phyloP scores from a whole-genome alignment of 2,329 filamentous ascomycete species.

The Herpotrichia juniperi region DNA sequence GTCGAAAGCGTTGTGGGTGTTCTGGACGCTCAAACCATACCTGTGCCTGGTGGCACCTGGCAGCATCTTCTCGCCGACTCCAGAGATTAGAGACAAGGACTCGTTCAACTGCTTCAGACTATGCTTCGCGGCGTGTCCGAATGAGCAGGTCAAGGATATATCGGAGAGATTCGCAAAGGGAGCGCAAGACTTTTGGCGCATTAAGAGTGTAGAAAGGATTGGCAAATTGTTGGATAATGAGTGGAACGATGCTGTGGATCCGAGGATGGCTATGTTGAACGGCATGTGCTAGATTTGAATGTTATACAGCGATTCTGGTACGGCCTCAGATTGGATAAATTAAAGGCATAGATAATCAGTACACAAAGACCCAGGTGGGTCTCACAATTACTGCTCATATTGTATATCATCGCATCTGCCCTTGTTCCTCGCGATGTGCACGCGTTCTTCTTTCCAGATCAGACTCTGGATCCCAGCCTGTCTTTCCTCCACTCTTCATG shows the following conservation, averaged over 20 bases:
- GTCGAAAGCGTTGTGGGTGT: constrained; percentile 71
- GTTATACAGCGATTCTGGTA: no score
- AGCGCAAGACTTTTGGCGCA: constrained; percentile 76
- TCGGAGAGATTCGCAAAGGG: constrained; percentile 71
- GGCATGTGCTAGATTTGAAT: constrained; percentile 30
- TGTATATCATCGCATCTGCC: no score
- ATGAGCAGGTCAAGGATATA: constrained; percentile 68
- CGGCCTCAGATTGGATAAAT: no score
- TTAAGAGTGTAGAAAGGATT: constrained; percentile 70
- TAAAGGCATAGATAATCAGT: no score
- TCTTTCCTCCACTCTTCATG: no score
- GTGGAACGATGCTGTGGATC: constrained; percentile 20
- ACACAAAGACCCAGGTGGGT: no score
- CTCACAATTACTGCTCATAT: no score
- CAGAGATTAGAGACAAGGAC: constrained; percentile 61
- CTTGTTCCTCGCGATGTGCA: no score
- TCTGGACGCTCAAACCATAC: constrained; percentile 71
- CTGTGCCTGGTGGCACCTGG: constrained; percentile 75
- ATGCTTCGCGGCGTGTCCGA: constrained; percentile 85
- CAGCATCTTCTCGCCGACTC: constrained; percentile 72
- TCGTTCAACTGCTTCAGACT: constrained; percentile 77
- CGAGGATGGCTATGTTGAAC: constrained; percentile 36
- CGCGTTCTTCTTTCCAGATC: no score
- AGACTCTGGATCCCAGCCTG: no score
- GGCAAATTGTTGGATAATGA: constrained; percentile 63